phyloP scores from a whole-genome alignment of 2,329 filamentous ascomycete species.

The Pyrenophora graminea region DNA sequence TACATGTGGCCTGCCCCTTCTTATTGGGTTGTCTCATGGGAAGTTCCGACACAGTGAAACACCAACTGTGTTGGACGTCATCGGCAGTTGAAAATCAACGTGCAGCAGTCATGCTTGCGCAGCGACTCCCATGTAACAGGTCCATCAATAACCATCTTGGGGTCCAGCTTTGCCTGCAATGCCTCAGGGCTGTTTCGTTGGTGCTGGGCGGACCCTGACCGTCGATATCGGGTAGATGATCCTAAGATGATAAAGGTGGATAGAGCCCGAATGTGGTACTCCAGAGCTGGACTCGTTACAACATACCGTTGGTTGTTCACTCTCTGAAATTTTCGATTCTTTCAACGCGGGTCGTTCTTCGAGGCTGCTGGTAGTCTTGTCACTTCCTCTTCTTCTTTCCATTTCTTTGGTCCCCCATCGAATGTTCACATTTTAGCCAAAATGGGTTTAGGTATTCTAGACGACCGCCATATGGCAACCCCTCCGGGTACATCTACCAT shows the following conservation, averaged over 20 bases:
- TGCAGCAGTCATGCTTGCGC: constrained; percentile 1
- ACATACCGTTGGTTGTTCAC: background rate
- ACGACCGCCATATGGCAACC: constrained; percentile 36
- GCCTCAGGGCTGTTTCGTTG: constrained; percentile 19
- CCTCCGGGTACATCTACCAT: constrained; percentile 41
- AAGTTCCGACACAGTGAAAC: constrained; percentile 16
- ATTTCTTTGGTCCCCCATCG: background rate
- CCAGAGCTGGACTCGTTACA: constrained; percentile 12
- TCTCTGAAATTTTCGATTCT: background rate
- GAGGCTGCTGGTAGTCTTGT: constrained; percentile 35
- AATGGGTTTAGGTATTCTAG: constrained; percentile 40
- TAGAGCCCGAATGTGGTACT: background rate
- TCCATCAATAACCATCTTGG: background rate
- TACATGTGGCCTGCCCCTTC: background rate
- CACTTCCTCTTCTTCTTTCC: background rate
- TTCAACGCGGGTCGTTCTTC: constrained; percentile 3
- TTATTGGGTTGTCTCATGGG: background rate
- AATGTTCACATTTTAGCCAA: constrained; percentile 7
- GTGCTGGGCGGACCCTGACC: constrained; percentile 5
- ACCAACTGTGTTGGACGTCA: constrained; percentile 5
- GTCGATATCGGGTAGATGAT: background rate
- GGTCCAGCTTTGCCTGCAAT: background rate
- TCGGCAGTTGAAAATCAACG: background rate
- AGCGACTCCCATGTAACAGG: background rate
- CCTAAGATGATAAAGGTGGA: constrained; percentile 11